Percentiles rank a stretch among this genome's conserved stretches.
These are phyloP conservation scores for Nematocida sp. DNA, from an alignment of 371 early-diverging fungal species.

Conservation along the genomic window DNA sequence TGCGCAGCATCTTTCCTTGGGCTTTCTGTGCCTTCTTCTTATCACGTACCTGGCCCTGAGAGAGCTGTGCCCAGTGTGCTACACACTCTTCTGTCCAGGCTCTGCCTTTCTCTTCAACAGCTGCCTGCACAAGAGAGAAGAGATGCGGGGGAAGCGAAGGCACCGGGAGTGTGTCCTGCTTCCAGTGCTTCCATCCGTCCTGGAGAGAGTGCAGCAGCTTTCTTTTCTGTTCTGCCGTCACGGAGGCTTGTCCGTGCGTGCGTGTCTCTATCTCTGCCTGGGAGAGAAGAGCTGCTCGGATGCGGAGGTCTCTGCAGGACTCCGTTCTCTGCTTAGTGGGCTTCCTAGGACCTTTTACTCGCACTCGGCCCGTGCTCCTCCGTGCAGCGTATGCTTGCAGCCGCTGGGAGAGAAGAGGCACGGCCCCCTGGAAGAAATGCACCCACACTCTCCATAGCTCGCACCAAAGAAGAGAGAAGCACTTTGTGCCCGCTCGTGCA, in stretches of 20 bases:
- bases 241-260: slow-evolving; percentile 87
- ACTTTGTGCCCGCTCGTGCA: too few species aligned
- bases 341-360: slow-evolving; percentile 16
- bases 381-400: slow-evolving; percentile 68
- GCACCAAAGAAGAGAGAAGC: slow-evolving; percentile 95
- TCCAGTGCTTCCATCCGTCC: slow-evolving; percentile 96
- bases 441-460: slow-evolving; percentile 98
- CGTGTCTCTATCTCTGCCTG: slow-evolving; percentile 86
- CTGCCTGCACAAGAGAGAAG: background rate
- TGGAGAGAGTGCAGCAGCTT: slow-evolving; percentile 87
- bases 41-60: background rate
- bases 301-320: slow-evolving; percentile 89
- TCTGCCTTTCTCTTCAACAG: background rate
- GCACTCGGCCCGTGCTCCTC: slow-evolving; percentile 3
- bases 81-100: background rate
- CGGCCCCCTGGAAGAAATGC: slow-evolving; percentile 91
- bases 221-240: slow-evolving; percentile 91
- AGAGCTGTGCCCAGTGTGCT: background rate
- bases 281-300: too few species aligned
- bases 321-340: slow-evolving; percentile 84
- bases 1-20: slow-evolving; percentile 1
- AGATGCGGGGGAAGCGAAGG: background rate
- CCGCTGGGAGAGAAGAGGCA: slow-evolving; percentile 89
- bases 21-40: background rate
- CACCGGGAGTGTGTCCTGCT: slow-evolving; percentile 79